phyloP scores from a whole-genome alignment of 202 grass and related monocot genomes.

The Brachypodium distachyon region DNA sequence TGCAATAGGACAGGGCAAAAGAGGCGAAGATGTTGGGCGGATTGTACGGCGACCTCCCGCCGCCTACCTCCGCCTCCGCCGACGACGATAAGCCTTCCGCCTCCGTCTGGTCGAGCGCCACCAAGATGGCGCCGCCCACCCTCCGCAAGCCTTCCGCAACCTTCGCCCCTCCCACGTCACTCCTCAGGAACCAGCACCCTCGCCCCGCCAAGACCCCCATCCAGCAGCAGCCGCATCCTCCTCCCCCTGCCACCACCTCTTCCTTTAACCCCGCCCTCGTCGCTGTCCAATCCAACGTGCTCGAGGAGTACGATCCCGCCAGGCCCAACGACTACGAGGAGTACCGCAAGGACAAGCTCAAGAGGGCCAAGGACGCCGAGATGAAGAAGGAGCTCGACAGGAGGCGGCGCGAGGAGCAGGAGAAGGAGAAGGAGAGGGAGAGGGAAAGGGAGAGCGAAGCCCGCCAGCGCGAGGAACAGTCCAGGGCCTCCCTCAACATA shows the following conservation, averaged over 20 bases:
- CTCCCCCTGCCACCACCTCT: background rate
- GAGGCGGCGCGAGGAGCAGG: constrained; percentile 61
- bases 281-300: constrained; percentile 59
- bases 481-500: constrained; percentile 53
- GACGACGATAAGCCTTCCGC: constrained; percentile 70
- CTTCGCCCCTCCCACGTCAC: constrained; percentile 53
- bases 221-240: background rate
- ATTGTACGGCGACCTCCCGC: constrained; percentile 93
- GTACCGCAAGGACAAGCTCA: constrained; percentile 79
- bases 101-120: constrained; percentile 88
- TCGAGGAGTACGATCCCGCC: constrained; percentile 93
- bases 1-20: too few species aligned
- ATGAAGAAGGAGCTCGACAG: constrained; percentile 71
- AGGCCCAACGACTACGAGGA: constrained; percentile 97
- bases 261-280: constrained; percentile 66
- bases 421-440: constrained; percentile 67
- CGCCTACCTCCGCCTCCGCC: constrained; percentile 51
- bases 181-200: constrained; percentile 50
- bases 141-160: constrained; percentile 70
- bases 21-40: constrained; percentile 64
- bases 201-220: constrained; percentile 2
- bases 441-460: constrained; percentile 56
- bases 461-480: constrained; percentile 37
- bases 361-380: constrained; percentile 64
- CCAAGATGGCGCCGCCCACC: constrained; percentile 90